Conservation (phyloP, 2,329 filamentous ascomycete genomes). For the Aspergillus texensis region DNA sequence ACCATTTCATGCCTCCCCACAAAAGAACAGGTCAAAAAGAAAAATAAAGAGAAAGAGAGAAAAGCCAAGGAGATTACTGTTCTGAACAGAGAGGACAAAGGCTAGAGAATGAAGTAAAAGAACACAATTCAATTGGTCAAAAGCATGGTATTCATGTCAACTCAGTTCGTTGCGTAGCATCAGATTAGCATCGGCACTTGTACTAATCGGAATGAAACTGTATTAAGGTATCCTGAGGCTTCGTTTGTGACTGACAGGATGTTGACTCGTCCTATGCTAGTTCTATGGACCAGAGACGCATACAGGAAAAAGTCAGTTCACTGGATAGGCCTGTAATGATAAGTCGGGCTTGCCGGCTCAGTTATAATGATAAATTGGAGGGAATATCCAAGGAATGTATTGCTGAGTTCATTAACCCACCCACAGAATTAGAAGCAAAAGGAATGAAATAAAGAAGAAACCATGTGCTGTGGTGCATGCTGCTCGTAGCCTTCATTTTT, state of each 20-base stretch:
- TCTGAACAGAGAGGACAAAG: background rate
- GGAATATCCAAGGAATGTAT: background rate
- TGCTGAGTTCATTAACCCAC: background rate
- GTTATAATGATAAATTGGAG: background rate
- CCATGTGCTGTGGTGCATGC: slow-evolving; percentile 9
- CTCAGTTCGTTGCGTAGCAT: background rate
- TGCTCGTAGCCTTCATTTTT: slow-evolving; percentile 18
- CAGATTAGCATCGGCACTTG: background rate
- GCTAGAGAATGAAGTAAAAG: background rate
- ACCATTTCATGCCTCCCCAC: too few relatives aligned
- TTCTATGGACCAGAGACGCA: background rate
- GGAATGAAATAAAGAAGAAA: slow-evolving; percentile 4
- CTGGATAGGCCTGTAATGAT: background rate
- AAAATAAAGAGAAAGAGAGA: background rate
- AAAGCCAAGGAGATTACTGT: background rate
- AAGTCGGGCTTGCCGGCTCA: background rate
- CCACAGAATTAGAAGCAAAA: background rate
- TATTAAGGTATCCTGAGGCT: background rate
- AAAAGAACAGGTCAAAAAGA: background rate
- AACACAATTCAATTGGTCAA: background rate
- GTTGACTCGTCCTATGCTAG: background rate
- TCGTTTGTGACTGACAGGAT: background rate
- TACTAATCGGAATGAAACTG: background rate
- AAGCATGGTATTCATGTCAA: background rate
- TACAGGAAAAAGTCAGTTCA: background rate